These are phyloP conservation scores for Tricholoma matsutake DNA, from an alignment of 768 basidiomycete genomes.

Conservation along the genomic window DNA sequence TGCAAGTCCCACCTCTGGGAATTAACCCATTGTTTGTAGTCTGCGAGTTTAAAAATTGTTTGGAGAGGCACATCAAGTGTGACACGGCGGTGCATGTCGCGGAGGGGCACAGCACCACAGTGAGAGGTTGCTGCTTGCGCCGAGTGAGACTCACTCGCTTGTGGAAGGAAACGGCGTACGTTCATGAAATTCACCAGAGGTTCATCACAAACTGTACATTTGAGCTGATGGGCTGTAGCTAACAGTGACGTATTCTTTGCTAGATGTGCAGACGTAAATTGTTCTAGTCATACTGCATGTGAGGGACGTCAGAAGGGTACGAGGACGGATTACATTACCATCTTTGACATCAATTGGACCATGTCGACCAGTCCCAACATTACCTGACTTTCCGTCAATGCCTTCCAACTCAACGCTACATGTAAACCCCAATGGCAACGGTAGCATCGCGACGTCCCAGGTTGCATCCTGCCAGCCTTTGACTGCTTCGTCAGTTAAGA, in stretches of 20 bases:
- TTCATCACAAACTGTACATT: conserved; percentile 49
- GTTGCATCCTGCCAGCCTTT: conserved; percentile 47
- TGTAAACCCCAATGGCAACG: conserved; percentile 53
- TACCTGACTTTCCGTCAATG: conserved; percentile 62
- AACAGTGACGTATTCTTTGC: conserved; percentile 45
- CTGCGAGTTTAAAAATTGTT: conserved; percentile 36
- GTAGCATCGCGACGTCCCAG: conserved; percentile 13
- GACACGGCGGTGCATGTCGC: conserved; percentile 47
- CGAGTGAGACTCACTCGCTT: not conserved
- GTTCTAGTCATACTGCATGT: conserved; percentile 28
- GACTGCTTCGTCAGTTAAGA: conserved; percentile 65
- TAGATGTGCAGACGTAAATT: conserved; percentile 47
- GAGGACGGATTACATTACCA: conserved; percentile 32
- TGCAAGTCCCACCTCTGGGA: conserved; percentile 63
- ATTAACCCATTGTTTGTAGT: conserved; percentile 33
- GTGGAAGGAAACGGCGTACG: conserved; percentile 30
- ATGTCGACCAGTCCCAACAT: conserved; percentile 48
- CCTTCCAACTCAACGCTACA: conserved; percentile 59
- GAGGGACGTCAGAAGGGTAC: not conserved
- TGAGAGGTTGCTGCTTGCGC: conserved; percentile 45
- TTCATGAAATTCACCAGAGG: conserved; percentile 36
- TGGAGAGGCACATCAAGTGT: conserved; percentile 57
- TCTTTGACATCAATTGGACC: conserved; percentile 59
- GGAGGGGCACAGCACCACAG: conserved; percentile 51
- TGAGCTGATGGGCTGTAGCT: conserved; percentile 27